Base-by-base conservation (phyloP, 345 rosid species). In the Excoecaria agallocha region DNA sequence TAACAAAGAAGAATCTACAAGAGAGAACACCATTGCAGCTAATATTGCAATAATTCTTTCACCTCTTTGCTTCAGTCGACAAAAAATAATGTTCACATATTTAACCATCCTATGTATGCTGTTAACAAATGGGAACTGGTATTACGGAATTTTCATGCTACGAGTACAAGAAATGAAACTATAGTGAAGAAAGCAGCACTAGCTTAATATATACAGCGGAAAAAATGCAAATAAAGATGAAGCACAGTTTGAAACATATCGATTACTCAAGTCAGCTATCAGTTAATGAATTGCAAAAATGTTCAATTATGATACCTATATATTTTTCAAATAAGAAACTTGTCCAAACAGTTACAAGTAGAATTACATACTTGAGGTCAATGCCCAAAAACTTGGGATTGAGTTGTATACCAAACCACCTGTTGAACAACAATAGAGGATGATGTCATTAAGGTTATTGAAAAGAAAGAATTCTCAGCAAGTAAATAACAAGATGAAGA, bases 371-470 rank as follows among this genome's bases (percentile, higher is more conserved):
- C 98, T 94, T 92, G 83, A 94, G 96, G 84, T 92, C 98, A 38
- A 92, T 86, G 71, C 86, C 87, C 85, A 91, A 46, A 83, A 91
- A 91, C 71, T 80, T 89, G 78, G 98, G 98, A 86, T 94, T 94
- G 59, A 92, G 88, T 79, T 92, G 97, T 81, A 88, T 69, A 60
- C 94, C 98, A 73, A 91, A 94, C 98, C 98, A 94, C 98, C 98
- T 84, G 83, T 56, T 60, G 74, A 80, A 80, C 76, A 25, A 82
- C 22, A 78, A 48, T 30, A 71, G 76, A 70, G 63, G 57, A 67
- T 19, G 49, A 50, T n/a, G n/a, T n/a, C n/a, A n/a, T 55, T 65
- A 56, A 63, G 8, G 2, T 63, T 20, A 8, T 24, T 7, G 13
- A 16, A 17, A 38, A 69, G n/a, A 54, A 72, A 76, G 8, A 65